Evolutionary conservation across 2,329 filamentous ascomycete genomes (phyloP).

Genomic region (Botrytis elliptica): DNA sequence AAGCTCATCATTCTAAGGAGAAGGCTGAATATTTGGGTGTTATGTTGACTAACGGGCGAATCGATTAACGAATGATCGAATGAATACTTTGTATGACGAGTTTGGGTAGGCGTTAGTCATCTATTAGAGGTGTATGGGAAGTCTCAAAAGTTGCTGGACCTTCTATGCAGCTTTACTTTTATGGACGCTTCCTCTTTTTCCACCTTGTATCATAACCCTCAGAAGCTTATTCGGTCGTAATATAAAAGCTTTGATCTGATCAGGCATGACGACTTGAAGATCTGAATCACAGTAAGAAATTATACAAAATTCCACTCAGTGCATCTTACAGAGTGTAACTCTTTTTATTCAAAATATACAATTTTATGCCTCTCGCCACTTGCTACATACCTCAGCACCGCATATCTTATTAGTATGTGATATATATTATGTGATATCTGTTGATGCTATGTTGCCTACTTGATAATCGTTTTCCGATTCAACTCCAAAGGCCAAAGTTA

Average conservation of each 20-base stretch:
- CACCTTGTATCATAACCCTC: conserved; percentile 32
- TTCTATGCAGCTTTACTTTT: conserved; percentile 21
- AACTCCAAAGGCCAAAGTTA: neutral
- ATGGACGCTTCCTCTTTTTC: conserved; percentile 24
- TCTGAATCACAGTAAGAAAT: conserved; percentile 26
- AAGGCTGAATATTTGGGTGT: neutral
- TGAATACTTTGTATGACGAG: conserved; percentile 24
- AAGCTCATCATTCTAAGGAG: conserved; percentile 8
- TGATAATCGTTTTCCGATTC: neutral
- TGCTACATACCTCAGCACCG: neutral
- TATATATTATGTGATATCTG: neutral
- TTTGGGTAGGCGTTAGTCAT: conserved; percentile 20
- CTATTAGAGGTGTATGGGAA: conserved; percentile 21
- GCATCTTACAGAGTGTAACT: neutral
- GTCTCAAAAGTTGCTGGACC: conserved; percentile 32
- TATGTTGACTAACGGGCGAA: neutral
- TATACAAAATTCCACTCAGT: conserved; percentile 17
- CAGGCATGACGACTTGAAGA: conserved; percentile 25
- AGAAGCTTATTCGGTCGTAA: conserved; percentile 28
- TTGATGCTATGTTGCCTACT: neutral
- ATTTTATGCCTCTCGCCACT: neutral
- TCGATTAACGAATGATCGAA: conserved; percentile 16
- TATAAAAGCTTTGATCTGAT: conserved; percentile 31
- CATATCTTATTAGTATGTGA: neutral
- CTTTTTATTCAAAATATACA: neutral